Percentiles rank a stretch among this genome's conserved stretches.
Conservation (phyloP, 2,329 filamentous ascomycete species). For the Sporothrix variecibatus region DNA sequence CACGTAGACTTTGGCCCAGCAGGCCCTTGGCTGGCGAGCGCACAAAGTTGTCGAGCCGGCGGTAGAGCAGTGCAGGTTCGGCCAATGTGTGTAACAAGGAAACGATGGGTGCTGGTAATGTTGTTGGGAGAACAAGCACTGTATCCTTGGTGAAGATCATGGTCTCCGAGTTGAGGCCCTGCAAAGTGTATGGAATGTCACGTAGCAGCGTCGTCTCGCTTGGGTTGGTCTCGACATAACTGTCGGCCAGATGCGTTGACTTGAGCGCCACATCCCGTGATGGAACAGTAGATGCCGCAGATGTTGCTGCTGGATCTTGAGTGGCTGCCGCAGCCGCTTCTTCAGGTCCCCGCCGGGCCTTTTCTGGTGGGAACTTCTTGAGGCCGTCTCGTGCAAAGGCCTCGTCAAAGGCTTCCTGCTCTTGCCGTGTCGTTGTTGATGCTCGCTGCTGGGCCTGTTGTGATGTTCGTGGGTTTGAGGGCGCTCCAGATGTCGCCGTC, state of each 20-base stretch:
- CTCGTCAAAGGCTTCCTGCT: constrained; percentile 54
- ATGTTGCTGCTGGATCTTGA: constrained; percentile 35
- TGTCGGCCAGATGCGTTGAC: constrained; percentile 58
- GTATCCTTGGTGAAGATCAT: constrained; percentile 72
- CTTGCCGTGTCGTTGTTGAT: constrained; percentile 41
- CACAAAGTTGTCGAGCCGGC: constrained; percentile 76
- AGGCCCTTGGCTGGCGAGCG: constrained; percentile 79
- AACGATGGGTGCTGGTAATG: constrained; percentile 79
- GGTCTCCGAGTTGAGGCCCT: constrained; percentile 86
- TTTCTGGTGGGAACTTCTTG: constrained; percentile 47
- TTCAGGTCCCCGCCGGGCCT: constrained; percentile 42
- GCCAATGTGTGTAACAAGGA: constrained; percentile 86
- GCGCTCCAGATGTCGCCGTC: neutral
- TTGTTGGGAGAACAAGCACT: constrained; percentile 73
- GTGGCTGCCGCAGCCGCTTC: constrained; percentile 34
- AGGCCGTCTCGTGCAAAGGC: constrained; percentile 58
- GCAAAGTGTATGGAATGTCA: constrained; percentile 88
- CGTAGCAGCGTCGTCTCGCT: constrained; percentile 68
- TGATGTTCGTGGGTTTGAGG: neutral
- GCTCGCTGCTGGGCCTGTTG: neutral
- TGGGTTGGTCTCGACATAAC: constrained; percentile 59
- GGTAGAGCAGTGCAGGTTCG: constrained; percentile 91
- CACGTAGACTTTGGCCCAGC: constrained; percentile 87
- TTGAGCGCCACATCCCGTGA: constrained; percentile 54
- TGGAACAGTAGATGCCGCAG: constrained; percentile 16